A percentile compares a stretch with the other conserved stretches of the same genome.
Conservation (phyloP, 2,329 filamentous ascomycete species). For the Lachnellula occidentalis region DNA sequence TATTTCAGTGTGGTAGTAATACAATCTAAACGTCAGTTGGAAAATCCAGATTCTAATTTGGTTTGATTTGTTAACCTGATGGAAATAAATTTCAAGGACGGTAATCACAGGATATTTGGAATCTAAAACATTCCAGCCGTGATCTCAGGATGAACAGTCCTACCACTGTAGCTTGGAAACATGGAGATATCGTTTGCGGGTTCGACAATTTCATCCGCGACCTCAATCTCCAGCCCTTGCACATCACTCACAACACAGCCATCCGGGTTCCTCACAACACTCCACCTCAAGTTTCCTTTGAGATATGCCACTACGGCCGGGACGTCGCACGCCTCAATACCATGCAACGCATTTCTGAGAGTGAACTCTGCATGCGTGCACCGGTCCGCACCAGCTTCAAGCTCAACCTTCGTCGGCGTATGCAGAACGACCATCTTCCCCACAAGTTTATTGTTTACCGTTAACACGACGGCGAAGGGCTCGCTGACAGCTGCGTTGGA, state of each 20-base stretch:
- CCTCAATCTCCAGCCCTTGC: neutral
- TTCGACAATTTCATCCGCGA: slow-evolving; percentile 3
- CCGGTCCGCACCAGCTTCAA: neutral
- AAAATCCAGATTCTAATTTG: no score
- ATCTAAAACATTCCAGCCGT: neutral
- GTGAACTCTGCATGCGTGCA: neutral
- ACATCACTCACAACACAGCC: neutral
- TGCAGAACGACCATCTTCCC: neutral
- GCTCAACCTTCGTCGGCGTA: neutral
- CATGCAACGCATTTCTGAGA: neutral
- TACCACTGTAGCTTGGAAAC: slow-evolving; percentile 7
- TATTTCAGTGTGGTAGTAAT: no score
- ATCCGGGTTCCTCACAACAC: neutral
- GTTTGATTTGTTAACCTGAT: no score
- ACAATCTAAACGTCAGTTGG: no score
- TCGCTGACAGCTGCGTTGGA: neutral
- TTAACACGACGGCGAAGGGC: neutral
- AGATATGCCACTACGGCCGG: neutral
- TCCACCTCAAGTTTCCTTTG: neutral
- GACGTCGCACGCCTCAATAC: neutral
- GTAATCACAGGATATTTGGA: no score
- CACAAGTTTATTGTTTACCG: neutral
- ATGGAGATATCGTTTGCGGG: neutral
- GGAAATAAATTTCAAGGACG: no score
- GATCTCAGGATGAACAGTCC: slow-evolving; percentile 1